Conservation (phyloP, 805 yeast genomes). For the Monosporozyma solicola region DNA sequence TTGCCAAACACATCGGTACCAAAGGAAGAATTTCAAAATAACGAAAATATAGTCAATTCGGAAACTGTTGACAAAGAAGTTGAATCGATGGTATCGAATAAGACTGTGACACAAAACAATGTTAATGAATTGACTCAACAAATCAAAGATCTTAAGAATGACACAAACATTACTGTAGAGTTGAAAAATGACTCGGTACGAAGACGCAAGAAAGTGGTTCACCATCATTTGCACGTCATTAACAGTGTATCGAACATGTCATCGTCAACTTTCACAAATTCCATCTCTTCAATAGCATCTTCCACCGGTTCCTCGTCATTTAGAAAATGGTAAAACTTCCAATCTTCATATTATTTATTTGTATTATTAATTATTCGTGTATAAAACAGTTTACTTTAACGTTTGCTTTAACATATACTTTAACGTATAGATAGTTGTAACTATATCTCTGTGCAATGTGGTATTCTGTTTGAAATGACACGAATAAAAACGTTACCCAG, state of each 20-base stretch:
- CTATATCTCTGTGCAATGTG: too few relatives aligned
- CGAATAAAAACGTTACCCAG: too few relatives aligned
- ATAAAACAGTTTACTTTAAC: too few relatives aligned
- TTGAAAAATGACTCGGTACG: neutral
- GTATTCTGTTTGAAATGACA: too few relatives aligned
- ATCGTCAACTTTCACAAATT: slow-evolving; percentile 1
- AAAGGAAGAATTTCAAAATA: too few relatives aligned
- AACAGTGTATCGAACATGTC: slow-evolving; percentile 3
- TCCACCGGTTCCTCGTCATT: slow-evolving; percentile 3
- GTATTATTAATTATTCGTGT: neutral
- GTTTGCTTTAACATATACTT: too few relatives aligned
- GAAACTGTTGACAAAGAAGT: neutral
- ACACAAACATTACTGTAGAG: neutral
- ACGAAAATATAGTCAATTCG: too few relatives aligned
- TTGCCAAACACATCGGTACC: too few relatives aligned
- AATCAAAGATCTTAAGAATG: neutral
- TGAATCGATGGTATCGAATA: neutral
- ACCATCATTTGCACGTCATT: slow-evolving; percentile 8
- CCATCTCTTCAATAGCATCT: slow-evolving; percentile 2
- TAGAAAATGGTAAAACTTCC: slow-evolving; percentile 1
- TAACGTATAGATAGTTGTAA: too few relatives aligned
- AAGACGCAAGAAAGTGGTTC: slow-evolving; percentile 3
- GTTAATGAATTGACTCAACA: neutral
- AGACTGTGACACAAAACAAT: neutral
- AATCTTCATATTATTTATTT: neutral